Conservation (phyloP, 1,284 basidiomycete species). For the Megacollybia platyphylla region DNA sequence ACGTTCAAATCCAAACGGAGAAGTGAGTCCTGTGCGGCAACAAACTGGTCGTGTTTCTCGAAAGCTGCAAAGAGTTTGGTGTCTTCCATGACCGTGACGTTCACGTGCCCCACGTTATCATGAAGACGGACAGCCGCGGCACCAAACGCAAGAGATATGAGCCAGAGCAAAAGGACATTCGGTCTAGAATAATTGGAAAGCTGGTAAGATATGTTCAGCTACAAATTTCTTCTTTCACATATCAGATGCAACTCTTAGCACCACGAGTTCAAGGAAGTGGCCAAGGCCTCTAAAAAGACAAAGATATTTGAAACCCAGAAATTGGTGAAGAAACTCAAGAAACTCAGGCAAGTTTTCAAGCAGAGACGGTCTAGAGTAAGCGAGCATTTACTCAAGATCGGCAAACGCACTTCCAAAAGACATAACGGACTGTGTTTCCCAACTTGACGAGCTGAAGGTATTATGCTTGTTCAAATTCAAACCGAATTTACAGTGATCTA, state of each 20-base stretch:
- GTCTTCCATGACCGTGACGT: conserved; percentile 20
- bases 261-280: conserved; percentile 54
- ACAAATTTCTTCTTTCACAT: neutral
- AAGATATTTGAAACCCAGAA: conserved; percentile 78
- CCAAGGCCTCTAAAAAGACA: conserved; percentile 68
- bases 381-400: conserved; percentile 18
- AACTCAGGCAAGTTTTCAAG: conserved; percentile 35
- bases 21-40: conserved; percentile 35
- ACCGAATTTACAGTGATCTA: conserved; percentile 1
- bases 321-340: conserved; percentile 74
- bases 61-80: conserved; percentile 39
- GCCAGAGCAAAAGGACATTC: conserved; percentile 21
- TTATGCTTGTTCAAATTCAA: conserved; percentile 8
- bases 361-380: too few relatives aligned
- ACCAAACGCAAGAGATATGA: conserved; percentile 29
- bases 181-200: conserved; percentile 23
- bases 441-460: conserved; percentile 63
- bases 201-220: conserved; percentile 15
- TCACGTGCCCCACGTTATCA: conserved; percentile 1
- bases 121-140: conserved; percentile 11
- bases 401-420: conserved; percentile 25
- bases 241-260: conserved; percentile 29
- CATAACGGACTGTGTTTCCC: conserved; percentile 44
- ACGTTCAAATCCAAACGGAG: conserved; percentile 34
- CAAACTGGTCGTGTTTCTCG: conserved; percentile 49